These are phyloP conservation scores for Sordariomycetes sp. DNA, from an alignment of 2,329 filamentous ascomycete genomes.

Conservation along the genomic window DNA sequence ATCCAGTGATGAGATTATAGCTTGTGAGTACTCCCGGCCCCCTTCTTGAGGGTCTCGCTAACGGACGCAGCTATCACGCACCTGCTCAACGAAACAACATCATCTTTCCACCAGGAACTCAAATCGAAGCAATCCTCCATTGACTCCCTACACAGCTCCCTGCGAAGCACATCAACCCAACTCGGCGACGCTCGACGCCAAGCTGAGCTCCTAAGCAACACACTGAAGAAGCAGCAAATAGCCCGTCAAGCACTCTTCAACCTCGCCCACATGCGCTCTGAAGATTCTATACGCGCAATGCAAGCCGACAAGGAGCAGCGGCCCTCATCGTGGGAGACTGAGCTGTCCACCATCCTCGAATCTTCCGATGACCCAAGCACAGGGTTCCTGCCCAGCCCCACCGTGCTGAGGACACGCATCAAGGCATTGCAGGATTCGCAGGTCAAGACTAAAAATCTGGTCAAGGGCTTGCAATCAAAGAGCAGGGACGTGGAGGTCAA, in stretches of 20 bases:
- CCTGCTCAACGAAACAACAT: conserved; percentile 69
- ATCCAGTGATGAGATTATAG: conserved; percentile 70
- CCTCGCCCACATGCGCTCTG: conserved; percentile 56
- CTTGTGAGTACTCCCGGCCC: conserved; percentile 49
- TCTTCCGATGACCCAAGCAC: conserved; percentile 25
- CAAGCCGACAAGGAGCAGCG: conserved; percentile 24
- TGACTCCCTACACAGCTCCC: conserved; percentile 69
- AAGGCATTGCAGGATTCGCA: conserved; percentile 65
- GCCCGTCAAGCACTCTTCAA: conserved; percentile 67
- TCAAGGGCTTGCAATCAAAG: conserved; percentile 63
- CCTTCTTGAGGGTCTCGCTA: conserved; percentile 14
- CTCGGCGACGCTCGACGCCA: conserved; percentile 68
- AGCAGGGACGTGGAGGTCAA: conserved; percentile 79
- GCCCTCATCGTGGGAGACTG: conserved; percentile 42
- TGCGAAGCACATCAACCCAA: conserved; percentile 71
- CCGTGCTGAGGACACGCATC: conserved; percentile 57
- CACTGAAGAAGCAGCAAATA: conserved; percentile 55
- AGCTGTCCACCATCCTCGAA: conserved; percentile 38
- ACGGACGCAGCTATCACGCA: conserved; percentile 62
- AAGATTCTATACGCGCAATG: conserved; percentile 48
- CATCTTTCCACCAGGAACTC: conserved; percentile 72
- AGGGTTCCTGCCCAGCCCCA: conserved; percentile 44
- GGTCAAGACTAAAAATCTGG: conserved; percentile 54
- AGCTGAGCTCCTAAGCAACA: conserved; percentile 61
- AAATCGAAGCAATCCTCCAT: conserved; percentile 76